Evolutionary conservation across 139 green algal genomes (phyloP).

Genomic region (Trebouxia sp.): DNA sequence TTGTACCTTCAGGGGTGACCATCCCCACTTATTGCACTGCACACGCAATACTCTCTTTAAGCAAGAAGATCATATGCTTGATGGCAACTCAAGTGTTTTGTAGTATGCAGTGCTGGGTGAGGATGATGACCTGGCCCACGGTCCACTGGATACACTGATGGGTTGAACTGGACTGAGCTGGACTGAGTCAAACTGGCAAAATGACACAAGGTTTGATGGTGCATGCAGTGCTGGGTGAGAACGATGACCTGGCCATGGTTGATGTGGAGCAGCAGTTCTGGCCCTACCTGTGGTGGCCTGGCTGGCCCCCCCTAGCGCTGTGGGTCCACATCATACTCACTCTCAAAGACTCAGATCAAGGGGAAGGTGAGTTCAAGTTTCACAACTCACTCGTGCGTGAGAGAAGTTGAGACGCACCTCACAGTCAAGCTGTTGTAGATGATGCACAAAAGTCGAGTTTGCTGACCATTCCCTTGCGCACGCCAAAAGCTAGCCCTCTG

Average conservation of each 20-base stretch:
- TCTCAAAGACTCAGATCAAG: not conserved
- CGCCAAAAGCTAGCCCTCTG: too few relatives aligned
- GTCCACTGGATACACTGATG: too few relatives aligned
- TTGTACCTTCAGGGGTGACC: too few relatives aligned
- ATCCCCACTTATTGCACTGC: too few relatives aligned
- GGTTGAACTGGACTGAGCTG: too few relatives aligned
- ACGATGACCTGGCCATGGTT: slow-evolving; percentile 6
- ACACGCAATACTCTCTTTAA: not conserved
- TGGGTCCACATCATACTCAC: slow-evolving; percentile 8
- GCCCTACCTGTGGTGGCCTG: not conserved
- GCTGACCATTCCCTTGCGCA: not conserved
- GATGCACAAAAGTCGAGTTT: not conserved
- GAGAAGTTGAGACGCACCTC: too few relatives aligned
- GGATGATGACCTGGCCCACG: slow-evolving; percentile 4
- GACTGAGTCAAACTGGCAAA: too few relatives aligned
- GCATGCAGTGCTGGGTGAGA: not conserved
- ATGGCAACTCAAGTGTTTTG: not conserved
- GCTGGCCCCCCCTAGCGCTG: not conserved
- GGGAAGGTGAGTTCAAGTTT: not conserved
- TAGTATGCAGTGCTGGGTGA: not conserved
- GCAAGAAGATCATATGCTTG: not conserved
- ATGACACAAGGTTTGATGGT: too few relatives aligned
- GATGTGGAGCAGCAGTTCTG: slow-evolving; percentile 26
- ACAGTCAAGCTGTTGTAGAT: not conserved
- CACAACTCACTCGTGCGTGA: not conserved